A percentile compares a stretch with the other conserved stretches of the same genome.
Evolutionary conservation across 441 rosid genomes (phyloP).

Genomic region (Populus hybrid): DNA sequence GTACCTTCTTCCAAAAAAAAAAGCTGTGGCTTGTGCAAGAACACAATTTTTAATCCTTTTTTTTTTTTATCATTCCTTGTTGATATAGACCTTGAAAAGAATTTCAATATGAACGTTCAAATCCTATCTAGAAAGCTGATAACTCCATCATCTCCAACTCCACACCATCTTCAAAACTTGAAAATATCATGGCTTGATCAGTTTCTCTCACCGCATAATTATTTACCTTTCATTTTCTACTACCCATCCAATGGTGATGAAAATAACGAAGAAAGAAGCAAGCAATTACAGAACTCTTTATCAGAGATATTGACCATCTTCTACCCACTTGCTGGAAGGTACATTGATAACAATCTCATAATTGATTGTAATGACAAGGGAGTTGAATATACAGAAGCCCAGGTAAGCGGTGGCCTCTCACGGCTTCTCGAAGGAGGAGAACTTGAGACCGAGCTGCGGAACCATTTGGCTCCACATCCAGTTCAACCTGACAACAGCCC

Average conservation of each 20-base stretch:
- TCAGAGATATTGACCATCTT: not conserved
- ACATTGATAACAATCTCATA: not conserved
- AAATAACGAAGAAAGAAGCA: not conserved
- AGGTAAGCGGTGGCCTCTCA: not conserved
- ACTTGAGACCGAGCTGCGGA: not conserved
- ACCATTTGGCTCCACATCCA: not conserved
- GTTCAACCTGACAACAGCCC: not conserved
- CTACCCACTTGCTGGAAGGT: conserved; percentile 1
- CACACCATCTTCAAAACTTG: not conserved
- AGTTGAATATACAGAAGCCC: not conserved
- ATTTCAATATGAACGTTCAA: not conserved
- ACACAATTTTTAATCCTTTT: not conserved
- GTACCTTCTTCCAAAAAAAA: too few species aligned
- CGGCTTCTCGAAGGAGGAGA: not conserved
- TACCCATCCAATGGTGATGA: not conserved
- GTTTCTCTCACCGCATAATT: not conserved
- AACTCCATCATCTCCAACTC: not conserved
- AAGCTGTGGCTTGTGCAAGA: not conserved
- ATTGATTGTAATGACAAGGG: not conserved
- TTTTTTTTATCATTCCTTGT: not conserved
- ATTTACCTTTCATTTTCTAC: not conserved
- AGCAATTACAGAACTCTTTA: not conserved
- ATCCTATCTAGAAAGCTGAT: not conserved
- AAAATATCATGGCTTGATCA: conserved; percentile 7
- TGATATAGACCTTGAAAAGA: not conserved